Percentiles rank a stretch among this genome's conserved stretches.
Conservation (phyloP, 257 asterid species). For the Pogostemon cablin region DNA sequence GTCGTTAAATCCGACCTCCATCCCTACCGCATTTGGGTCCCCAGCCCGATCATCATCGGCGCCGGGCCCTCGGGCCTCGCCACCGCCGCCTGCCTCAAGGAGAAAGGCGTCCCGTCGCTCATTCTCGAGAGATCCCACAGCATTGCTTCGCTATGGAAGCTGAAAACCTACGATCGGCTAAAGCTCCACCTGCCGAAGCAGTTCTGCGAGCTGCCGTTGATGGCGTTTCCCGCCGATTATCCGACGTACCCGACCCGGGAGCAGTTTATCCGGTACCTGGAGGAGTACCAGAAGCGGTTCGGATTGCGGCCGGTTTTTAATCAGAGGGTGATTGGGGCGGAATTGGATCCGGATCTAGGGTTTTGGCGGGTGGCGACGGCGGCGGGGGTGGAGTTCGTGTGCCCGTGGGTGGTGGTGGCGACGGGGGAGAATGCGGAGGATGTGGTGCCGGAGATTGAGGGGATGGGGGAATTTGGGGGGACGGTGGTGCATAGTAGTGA, state of each 20-base stretch:
- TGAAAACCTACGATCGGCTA: conserved; percentile 70
- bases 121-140: conserved; percentile 70
- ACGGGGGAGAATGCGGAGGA: conserved; percentile 95
- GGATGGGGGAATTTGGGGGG: conserved; percentile 57
- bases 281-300: conserved; percentile 52
- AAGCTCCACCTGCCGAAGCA: conserved; percentile 72
- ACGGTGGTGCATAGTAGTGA: conserved; percentile 61
- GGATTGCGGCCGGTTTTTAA: conserved; percentile 57
- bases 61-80: conserved; percentile 85
- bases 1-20: too few relatives aligned
- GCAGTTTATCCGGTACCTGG: conserved; percentile 60
- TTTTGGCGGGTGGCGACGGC: conserved; percentile 55
- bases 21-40: conserved; percentile 39
- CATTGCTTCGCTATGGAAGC: conserved; percentile 82
- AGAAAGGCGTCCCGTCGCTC: conserved; percentile 55
- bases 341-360: conserved; percentile 42
- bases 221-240: conserved; percentile 55
- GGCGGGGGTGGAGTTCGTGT: conserved; percentile 49
- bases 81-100: conserved; percentile 61
- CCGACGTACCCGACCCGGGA: conserved; percentile 61
- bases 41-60: conserved; percentile 63
- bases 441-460: conserved; percentile 61
- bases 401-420: conserved; percentile 80
- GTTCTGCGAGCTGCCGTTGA: conserved; percentile 74
- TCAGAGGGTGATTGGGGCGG: conserved; percentile 49